Conservation (phyloP, 352 stramenopile genomes). For the Phytophthora rubi region DNA sequence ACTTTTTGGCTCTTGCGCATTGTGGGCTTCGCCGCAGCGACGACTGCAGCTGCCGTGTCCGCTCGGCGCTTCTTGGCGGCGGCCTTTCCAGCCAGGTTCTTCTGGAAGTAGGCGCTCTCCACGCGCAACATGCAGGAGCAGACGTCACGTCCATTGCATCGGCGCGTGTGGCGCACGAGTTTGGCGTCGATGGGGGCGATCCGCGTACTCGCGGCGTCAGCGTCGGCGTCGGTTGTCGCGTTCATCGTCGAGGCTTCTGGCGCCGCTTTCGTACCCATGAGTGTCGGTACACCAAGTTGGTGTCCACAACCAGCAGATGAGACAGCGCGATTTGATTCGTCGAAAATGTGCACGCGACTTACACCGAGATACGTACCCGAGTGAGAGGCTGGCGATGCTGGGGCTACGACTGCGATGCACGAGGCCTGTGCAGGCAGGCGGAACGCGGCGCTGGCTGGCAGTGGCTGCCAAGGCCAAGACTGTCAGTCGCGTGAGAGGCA, state of each 20-base stretch:
- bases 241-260: constrained; percentile 19
- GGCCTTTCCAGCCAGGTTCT: constrained; percentile 54
- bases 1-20: constrained; percentile 33
- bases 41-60: background rate
- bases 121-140: constrained; percentile 76
- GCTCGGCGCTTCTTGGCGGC: constrained; percentile 47
- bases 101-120: constrained; percentile 75
- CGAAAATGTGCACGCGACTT: constrained; percentile 10
- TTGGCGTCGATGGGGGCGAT: constrained; percentile 11
- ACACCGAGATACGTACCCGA: background rate
- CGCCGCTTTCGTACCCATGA: constrained; percentile 2
- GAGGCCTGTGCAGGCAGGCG: background rate
- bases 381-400: constrained; percentile 12
- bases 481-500: constrained; percentile 74
- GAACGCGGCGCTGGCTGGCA: constrained; percentile 34
- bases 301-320: constrained; percentile 9
- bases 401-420: constrained; percentile 2
- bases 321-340: constrained; percentile 13
- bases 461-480: constrained; percentile 35
- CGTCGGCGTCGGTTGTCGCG: no score
- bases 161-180: constrained; percentile 57
- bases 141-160: constrained; percentile 65
- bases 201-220: background rate
- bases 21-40: constrained; percentile 11
- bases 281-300: background rate